Evolutionary conservation across 768 basidiomycete species (phyloP).

Genomic region (Panellus pusillus): DNA sequence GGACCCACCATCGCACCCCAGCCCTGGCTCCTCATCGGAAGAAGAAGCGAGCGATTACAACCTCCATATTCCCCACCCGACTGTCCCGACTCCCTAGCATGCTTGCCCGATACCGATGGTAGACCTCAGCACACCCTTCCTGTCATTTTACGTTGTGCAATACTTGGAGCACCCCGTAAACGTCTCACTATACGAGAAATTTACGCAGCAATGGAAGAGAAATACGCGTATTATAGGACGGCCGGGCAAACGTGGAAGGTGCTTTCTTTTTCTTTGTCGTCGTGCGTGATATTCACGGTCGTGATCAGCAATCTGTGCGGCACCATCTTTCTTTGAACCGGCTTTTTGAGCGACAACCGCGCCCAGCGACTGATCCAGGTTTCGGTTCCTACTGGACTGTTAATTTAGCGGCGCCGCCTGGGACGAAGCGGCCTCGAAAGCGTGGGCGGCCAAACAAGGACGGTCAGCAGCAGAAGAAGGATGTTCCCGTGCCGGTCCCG

Average conservation of each 20-base stretch:
- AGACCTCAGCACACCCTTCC: slow-evolving; percentile 84
- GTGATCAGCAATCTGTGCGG: slow-evolving; percentile 76
- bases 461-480: slow-evolving; percentile 11
- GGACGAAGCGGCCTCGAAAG: slow-evolving; percentile 83
- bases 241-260: slow-evolving; percentile 89
- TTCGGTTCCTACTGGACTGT: slow-evolving; percentile 91
- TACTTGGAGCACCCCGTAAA: slow-evolving; percentile 72
- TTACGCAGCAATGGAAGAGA: slow-evolving; percentile 83
- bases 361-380: slow-evolving; percentile 82
- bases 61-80: slow-evolving; percentile 52
- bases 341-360: slow-evolving; percentile 77
- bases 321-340: slow-evolving; percentile 83
- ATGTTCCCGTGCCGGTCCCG: background rate
- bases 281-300: slow-evolving; percentile 14
- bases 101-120: slow-evolving; percentile 76
- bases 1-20: slow-evolving; percentile 15
- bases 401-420: slow-evolving; percentile 81
- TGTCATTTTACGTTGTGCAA: slow-evolving; percentile 82
- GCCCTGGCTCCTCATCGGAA: slow-evolving; percentile 18
- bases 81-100: slow-evolving; percentile 76
- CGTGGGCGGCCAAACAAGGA: slow-evolving; percentile 65
- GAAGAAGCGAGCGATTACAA: slow-evolving; percentile 26
- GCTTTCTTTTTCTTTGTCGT: slow-evolving; percentile 16
- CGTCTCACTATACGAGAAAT: slow-evolving; percentile 83
- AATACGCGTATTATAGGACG: slow-evolving; percentile 78